phyloP scores from a whole-genome alignment of 345 rosid species.

The Nephelium lappaceum region DNA sequence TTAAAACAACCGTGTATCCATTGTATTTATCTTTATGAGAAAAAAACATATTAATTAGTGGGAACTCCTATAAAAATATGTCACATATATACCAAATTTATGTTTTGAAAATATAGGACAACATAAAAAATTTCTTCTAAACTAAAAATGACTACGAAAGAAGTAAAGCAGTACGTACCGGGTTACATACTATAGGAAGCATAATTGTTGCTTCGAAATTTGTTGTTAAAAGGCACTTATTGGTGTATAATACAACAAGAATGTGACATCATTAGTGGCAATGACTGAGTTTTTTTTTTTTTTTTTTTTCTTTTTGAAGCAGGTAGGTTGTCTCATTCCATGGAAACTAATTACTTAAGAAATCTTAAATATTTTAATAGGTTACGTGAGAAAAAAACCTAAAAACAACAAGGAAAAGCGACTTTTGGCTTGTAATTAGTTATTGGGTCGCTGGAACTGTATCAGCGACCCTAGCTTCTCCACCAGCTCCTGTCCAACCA shows the following conservation, averaged over 20 bases:
- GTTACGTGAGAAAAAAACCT: constrained; percentile 40
- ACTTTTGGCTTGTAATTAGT: constrained; percentile 74
- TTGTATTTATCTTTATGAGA: too few species aligned
- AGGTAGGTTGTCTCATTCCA: constrained; percentile 36
- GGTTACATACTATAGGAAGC: background rate
- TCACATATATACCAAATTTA: too few species aligned
- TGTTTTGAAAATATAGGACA: too few species aligned
- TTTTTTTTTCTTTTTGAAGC: background rate
- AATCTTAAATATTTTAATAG: constrained; percentile 20
- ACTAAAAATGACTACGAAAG: too few species aligned
- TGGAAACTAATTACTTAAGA: constrained; percentile 30
- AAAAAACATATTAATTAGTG: too few species aligned
- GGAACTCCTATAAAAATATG: too few species aligned
- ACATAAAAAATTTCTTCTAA: too few species aligned
- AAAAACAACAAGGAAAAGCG: constrained; percentile 63
- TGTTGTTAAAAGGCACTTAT: background rate
- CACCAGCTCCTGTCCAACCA: constrained; percentile 47
- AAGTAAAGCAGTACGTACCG: too few species aligned
- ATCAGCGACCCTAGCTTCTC: constrained; percentile 27
- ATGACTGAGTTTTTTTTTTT: too few species aligned
- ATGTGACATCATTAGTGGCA: background rate
- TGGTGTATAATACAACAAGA: background rate
- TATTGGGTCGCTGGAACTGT: constrained; percentile 57
- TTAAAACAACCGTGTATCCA: too few species aligned
- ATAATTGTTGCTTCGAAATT: background rate